Evolutionary conservation across 768 basidiomycete genomes (phyloP), one percentile per base, ranked within the genome.

Genomic region (Phaeotremella skinneri): DNA sequence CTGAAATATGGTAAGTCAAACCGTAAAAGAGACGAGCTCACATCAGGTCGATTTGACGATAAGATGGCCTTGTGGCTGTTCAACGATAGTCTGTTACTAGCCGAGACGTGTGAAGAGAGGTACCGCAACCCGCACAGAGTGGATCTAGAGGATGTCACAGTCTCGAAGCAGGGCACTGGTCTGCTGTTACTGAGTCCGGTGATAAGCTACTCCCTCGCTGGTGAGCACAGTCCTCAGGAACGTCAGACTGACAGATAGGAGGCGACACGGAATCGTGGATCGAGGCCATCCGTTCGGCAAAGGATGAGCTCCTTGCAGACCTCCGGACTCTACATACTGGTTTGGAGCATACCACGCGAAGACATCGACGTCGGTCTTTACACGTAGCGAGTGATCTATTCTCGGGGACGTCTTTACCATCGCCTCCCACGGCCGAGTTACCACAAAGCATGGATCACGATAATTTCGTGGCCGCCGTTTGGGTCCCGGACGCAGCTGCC

Each of bases 401-500:
- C 43, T 7, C 43, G 23, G 20, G 6, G 6, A 6, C 13, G 43
- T 7, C 34, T 17, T 37, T 17, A 37, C 34, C 34, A 37, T 37
- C 43, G 23, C 7, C 21, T 6, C 23, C 43, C 13, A 6, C 43
- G 23, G 13, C 43, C 13, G 43, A 45, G 11, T 23, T 45, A n/a
- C n/a, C 9, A 45, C 43, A 45, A 45, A 25, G 7, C 31, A 32
- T 52, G 17, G 51, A 52, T 20, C 51, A 52, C 54, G 88, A 88
- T 45, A 85, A 88, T 75, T 94, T 91, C 80, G 84, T 91, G 1
- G 91, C 92, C 3, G 88, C 92, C 0, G 83, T 94, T 25, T 96
- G 92, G 92, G 86, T 93, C 29, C 90, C 92, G 0, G 90, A 96
- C 70, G 83, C 84, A 59, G 88, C 83, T 74, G 86, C 89, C n/a